Base-by-base conservation (phyloP, 2,329 filamentous ascomycete species). In the Fusarium sp. region DNA sequence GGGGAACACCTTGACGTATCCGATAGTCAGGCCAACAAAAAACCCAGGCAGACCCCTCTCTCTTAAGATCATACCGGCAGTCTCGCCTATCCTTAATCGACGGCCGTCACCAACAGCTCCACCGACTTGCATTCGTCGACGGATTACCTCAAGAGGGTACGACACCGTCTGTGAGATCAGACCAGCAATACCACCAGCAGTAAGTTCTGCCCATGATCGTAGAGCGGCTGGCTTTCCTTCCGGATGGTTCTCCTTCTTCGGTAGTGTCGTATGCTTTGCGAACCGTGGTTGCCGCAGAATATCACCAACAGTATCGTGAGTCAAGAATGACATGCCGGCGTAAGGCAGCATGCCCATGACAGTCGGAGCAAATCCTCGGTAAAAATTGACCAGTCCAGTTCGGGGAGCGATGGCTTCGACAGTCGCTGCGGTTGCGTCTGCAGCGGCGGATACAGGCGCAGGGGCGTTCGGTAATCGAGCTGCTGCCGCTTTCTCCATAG, bases 341-440 rank as follows among this genome's bases (percentile, higher is more conserved):
- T 99, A 99, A 0, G 96, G 96, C 1, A 99, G 84, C 95, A 99
- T 99, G 74, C 96, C 96, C 65, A 97, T 85, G 8, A 99, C 81
- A 0, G 96, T 98, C 0, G 95, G 93, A 0, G 90, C 89, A 80
- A 99, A 99, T 52, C 96, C 96, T 51, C 96, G 90, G 81, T 98
- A 99, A 80, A 99, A 99, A 80, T 99, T 99, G 59, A 89, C 81
- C 1, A 98, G 79, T 6, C 95, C 95, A 13, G 86, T 86, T 27
- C 84, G 85, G 1, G 92, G 91, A 5, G 78, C 84, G 1, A 89
- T 82, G 0, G 82, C 79, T 15, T 82, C 78, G 4, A 83, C 79
- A 2, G 68, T 82, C 0, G 82, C 79, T 3, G 83, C 77, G 6
- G 83, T 78, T 13, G 84, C 81, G 7, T 83, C 81, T 3, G 82